phyloP scores from a whole-genome alignment of 192 early-diverging fungal species.

The Coemansia sp. region DNA sequence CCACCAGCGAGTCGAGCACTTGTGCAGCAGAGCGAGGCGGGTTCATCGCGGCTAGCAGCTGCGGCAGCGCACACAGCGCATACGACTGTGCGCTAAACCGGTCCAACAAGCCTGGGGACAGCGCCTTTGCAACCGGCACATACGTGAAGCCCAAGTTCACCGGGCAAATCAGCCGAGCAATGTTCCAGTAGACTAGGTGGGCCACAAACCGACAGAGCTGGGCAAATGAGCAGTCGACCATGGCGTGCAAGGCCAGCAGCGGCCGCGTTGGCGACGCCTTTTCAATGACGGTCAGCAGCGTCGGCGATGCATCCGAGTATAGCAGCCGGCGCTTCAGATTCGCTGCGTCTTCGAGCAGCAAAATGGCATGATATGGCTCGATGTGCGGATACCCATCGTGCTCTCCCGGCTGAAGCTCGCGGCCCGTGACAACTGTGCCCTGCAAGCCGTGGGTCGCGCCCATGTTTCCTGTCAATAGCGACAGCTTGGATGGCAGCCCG shows the following conservation, averaged over 20 bases:
- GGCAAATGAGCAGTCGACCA: slow-evolving; percentile 88
- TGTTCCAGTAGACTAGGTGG: slow-evolving; percentile 90
- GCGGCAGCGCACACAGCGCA: slow-evolving; percentile 23
- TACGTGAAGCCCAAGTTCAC: slow-evolving; percentile 75
- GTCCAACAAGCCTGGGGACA: slow-evolving; percentile 7
- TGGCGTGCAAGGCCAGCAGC: slow-evolving; percentile 74
- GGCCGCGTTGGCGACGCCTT: slow-evolving; percentile 24
- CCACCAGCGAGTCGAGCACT: slow-evolving; percentile 26
- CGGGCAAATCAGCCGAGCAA: slow-evolving; percentile 85
- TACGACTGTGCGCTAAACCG: slow-evolving; percentile 14
- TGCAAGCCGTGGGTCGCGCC: slow-evolving; percentile 13
- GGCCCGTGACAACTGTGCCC: slow-evolving; percentile 38
- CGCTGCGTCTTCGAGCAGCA: slow-evolving; percentile 80
- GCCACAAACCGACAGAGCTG: slow-evolving; percentile 87
- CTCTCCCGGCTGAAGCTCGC: slow-evolving; percentile 59
- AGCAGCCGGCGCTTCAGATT: slow-evolving; percentile 70
- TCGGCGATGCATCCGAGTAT: slow-evolving; percentile 80
- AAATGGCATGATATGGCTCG: slow-evolving; percentile 80
- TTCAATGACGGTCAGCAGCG: slow-evolving; percentile 72
- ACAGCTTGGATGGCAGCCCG: slow-evolving; percentile 5
- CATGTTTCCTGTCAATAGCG: slow-evolving; percentile 4
- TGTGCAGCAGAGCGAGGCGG: slow-evolving; percentile 35
- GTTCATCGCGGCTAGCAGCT: slow-evolving; percentile 35
- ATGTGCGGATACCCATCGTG: slow-evolving; percentile 59
- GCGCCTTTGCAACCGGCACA: slow-evolving; percentile 29